Conservation (phyloP, 139 green algal species). For the Chara braunii region DNA sequence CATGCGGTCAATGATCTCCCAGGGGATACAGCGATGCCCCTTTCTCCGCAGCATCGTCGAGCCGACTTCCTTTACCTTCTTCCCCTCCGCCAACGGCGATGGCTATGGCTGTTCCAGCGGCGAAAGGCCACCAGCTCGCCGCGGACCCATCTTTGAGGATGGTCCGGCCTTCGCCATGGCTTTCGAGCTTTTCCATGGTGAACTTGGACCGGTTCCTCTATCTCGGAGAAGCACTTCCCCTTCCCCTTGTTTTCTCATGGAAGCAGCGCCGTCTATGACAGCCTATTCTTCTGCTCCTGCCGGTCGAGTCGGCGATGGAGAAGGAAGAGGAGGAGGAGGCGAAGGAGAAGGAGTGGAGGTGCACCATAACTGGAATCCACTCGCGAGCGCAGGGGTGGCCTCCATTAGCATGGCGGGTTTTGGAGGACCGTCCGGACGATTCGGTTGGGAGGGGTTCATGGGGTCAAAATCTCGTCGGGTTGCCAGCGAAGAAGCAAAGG, state of each 20-base stretch:
- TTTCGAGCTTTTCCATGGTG: slow-evolving; percentile 34
- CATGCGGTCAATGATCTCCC: slow-evolving; percentile 1
- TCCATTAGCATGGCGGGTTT: too few species aligned
- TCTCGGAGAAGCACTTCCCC: background rate
- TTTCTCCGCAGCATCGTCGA: slow-evolving; percentile 32
- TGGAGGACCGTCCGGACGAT: too few species aligned
- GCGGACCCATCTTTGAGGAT: slow-evolving; percentile 33
- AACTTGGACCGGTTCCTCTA: slow-evolving; percentile 17
- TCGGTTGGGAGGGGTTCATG: too few species aligned
- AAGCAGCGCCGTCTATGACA: background rate
- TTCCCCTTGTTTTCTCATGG: background rate
- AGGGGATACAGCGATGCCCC: slow-evolving; percentile 11
- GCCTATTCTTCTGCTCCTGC: background rate
- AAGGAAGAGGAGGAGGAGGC: background rate
- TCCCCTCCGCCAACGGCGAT: background rate
- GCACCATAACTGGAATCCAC: too few species aligned
- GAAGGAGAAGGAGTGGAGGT: slow-evolving; percentile 12
- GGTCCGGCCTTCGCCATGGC: slow-evolving; percentile 6
- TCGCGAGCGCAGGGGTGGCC: too few species aligned
- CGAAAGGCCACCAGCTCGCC: background rate
- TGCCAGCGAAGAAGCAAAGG: background rate
- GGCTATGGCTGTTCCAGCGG: too few species aligned
- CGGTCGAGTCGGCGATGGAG: slow-evolving; percentile 15
- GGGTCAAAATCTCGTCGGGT: too few species aligned
- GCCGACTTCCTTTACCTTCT: slow-evolving; percentile 17